Evolutionary conservation across 108 stramenopile species (phyloP), one percentile per base, ranked within the genome.

Genomic region (Phaeodactylum tricornutum): DNA sequence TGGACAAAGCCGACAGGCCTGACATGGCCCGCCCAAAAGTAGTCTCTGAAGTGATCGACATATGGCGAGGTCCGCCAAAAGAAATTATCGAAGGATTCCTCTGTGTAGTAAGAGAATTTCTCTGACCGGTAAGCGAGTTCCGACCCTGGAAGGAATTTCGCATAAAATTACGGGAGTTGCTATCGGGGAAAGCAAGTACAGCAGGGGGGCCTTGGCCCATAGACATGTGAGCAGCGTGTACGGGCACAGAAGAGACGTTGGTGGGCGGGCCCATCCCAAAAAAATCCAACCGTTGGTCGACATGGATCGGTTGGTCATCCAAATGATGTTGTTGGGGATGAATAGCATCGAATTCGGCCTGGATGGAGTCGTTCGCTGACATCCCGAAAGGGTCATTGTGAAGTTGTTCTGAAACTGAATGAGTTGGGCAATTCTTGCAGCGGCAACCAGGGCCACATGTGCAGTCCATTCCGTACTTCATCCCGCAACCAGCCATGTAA

Each of bases 1-100:
- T 90, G 0, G 79, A 78, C 44, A 90, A 55, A 8, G 83, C 83
- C 8, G 87, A 90, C 5, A 90, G 55, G 15, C 87, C 87, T 19
- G 83, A 85, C 87, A 90, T 90, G 32, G 87, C 83, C 28, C 87
- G 78, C n/a, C 81, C 83, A 62, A 83, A 90, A 8, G 82, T 81
- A 0, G 65, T 59, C 37, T 72, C 71, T 7, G 75, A 73, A 7
- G 64, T 56, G 17, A 69, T 24, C 6, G 66, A 74, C 47, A 66
- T 65, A 38, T 64, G 70, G 11, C 75, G 58, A 30, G 61, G 9
- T 23, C 50, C 48, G 22, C 65, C 69, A 50, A 64, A 64, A 19
- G 75, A 76, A 53, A 76, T 76, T 34, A 57, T 66, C 11, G 62
- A 63, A 16, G 42, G 54, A 49, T 63, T 63, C 50, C 62, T 52